phyloP scores from a whole-genome alignment of 148 eudicot species.

The Oxyria digyna region DNA sequence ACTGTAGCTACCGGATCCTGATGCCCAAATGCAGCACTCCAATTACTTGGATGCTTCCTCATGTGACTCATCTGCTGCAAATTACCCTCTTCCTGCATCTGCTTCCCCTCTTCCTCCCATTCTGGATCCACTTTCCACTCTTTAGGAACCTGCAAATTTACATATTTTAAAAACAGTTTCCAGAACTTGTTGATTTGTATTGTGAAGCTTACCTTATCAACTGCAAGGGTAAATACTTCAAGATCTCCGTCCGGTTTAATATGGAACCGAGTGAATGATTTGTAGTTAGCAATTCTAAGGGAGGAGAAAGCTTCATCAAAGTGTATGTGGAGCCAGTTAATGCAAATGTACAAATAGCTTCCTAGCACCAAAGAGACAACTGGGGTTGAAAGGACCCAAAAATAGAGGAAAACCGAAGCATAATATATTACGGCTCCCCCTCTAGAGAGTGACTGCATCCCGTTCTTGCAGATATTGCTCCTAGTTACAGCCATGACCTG shows the following conservation, averaged over 20 bases:
- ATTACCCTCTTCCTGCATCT: constrained; percentile 49
- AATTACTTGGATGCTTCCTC: constrained; percentile 63
- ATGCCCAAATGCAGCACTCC: constrained; percentile 41
- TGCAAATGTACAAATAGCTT: constrained; percentile 86
- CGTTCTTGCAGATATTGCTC: constrained; percentile 82
- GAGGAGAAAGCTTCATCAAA: constrained; percentile 99
- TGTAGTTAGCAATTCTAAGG: constrained; percentile 92
- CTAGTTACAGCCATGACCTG: constrained; percentile 99
- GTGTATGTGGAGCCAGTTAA: constrained; percentile 96
- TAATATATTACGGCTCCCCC: constrained; percentile 76
- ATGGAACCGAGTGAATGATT: constrained; percentile 91
- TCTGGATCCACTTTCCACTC: constrained; percentile 88
- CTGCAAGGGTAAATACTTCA: constrained; percentile 94
- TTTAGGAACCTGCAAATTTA: constrained; percentile 64
- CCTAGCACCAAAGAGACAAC: constrained; percentile 90
- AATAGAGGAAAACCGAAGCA: constrained; percentile 93
- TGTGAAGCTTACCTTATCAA: constrained; percentile 59
- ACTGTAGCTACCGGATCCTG: constrained; percentile 65
- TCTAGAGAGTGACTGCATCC: constrained; percentile 68
- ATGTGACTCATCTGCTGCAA: constrained; percentile 37
- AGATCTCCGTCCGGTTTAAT: constrained; percentile 59
- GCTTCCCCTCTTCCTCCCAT: constrained; percentile 66
- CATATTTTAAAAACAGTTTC: neutral
- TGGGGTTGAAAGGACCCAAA: constrained; percentile 98
- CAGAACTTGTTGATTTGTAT: neutral